These are phyloP conservation scores for Nannizzia gypsea DNA, from an alignment of 2,329 filamentous ascomycete genomes.

Conservation along the genomic window DNA sequence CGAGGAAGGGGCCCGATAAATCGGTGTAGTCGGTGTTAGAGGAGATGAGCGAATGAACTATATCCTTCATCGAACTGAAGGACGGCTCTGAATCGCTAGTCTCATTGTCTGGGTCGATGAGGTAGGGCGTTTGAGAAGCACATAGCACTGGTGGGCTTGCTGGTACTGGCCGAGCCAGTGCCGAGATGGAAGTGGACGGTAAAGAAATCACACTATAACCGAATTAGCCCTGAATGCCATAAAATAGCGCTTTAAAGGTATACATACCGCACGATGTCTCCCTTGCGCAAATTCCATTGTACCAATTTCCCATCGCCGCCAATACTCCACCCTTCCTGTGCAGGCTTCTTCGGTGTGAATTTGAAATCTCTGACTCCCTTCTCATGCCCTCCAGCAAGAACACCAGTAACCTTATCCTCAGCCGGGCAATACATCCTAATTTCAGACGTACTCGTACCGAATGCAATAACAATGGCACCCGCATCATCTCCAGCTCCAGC, in stretches of 20 bases:
- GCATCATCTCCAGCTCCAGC: constrained; percentile 20
- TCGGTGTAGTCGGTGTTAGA: constrained; percentile 23
- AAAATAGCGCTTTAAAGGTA: neutral
- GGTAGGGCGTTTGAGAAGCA: constrained; percentile 39
- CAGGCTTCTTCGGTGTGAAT: constrained; percentile 32
- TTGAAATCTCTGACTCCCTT: constrained; percentile 41
- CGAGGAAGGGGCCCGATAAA: constrained; percentile 33
- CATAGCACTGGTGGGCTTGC: constrained; percentile 36
- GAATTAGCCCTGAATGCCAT: constrained; percentile 4
- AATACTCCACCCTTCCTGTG: constrained; percentile 41
- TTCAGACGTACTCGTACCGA: constrained; percentile 39
- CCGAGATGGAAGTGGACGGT: constrained; percentile 30
- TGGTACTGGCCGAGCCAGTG: constrained; percentile 32
- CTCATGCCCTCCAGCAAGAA: constrained; percentile 36
- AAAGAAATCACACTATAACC: constrained; percentile 32
- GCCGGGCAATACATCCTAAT: constrained; percentile 40
- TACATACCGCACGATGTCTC: constrained; percentile 33
- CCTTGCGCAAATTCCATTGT: constrained; percentile 40
- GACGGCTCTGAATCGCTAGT: constrained; percentile 27
- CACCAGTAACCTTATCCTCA: constrained; percentile 37
- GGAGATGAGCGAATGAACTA: constrained; percentile 37
- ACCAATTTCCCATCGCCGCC: constrained; percentile 42
- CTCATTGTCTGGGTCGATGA: constrained; percentile 32
- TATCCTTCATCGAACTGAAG: constrained; percentile 40
- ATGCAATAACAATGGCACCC: constrained; percentile 36